Base-by-base conservation (phyloP, 495 filamentous ascomycete species). In the Pyrenula massariospora region DNA sequence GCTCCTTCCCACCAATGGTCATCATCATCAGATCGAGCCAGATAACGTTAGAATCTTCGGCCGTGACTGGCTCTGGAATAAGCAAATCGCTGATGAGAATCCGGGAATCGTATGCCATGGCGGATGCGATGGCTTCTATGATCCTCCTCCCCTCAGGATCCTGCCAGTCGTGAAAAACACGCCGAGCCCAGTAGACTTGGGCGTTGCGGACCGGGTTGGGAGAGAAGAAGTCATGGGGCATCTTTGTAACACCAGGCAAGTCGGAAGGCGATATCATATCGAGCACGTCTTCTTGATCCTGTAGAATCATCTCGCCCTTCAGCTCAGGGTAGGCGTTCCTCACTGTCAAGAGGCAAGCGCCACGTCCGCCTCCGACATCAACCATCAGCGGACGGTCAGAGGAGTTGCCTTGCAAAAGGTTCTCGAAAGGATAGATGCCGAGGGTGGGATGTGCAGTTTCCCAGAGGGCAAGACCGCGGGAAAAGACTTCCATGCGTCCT, bases 291-390 rank as follows among this genome's bases (percentile, higher is more conserved):
- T 8, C 22, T 24, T 24, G 22, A 69, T 60, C 55, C 47, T 57
- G 55, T 2, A 57, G 22, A 21, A 57, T 31, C 12, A 57, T 22
- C 23, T 57, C 49, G 24, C 55, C 55, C 19, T 52, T 20, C 22
- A 74, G 63, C 12, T 68, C 61, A 0, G 78, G 79, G 54, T 69
- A 70, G 0, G 66, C 66, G 2, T 62, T 56, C 25, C 67, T 66
- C 55, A 83, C 72, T 36, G 70, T 69, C 0, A 73, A 62, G 0
- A 82, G 65, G 48, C 82, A 69, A 47, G 81, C 72, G 0, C 81
- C 81, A 2, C 69, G 60, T n/a, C 70, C 72, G 2, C 80, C 81
- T 20, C 72, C 80, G 12, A 82, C 73, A 62, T 84, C 82, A 1
- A 84, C 78, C 36, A 83, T 65, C 1, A 63, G 19, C 8, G 50